Conservation (phyloP, 139 green algal genomes). For the Chlamydomonas asymmetrica region DNA sequence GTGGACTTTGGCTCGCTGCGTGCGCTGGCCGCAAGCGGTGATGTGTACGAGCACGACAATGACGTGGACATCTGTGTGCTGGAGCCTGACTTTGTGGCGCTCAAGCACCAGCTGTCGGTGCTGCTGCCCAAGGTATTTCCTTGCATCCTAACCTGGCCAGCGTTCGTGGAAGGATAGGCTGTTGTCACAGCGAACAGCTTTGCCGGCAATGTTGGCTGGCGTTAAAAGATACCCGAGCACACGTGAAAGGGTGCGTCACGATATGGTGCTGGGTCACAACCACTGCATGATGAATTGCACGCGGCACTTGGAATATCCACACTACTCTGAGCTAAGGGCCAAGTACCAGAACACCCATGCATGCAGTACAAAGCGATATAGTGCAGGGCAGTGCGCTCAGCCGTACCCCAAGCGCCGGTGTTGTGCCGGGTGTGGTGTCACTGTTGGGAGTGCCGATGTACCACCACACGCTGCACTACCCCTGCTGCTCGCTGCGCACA, state of each 20-base stretch:
- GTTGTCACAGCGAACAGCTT: not conserved
- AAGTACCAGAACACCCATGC: not conserved
- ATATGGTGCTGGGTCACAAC: no score
- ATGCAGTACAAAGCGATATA: not conserved
- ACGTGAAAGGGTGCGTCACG: no score
- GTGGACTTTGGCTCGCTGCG: conserved; percentile 29
- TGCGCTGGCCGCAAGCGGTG: not conserved
- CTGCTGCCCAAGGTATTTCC: conserved; percentile 19
- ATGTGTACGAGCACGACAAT: conserved; percentile 31
- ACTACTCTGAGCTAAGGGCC: not conserved
- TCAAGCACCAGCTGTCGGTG: conserved; percentile 3
- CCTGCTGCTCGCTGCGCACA: no score
- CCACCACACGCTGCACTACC: not conserved
- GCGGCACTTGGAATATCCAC: no score
- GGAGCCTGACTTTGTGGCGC: conserved; percentile 5
- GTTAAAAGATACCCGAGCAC: no score
- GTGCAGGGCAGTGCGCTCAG: not conserved
- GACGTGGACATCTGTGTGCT: conserved; percentile 18
- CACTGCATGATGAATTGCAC: no score
- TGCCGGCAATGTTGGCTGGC: not conserved
- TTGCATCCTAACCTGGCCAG: not conserved
- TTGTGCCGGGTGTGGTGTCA: no score
- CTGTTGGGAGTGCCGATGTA: not conserved
- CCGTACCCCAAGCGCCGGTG: not conserved
- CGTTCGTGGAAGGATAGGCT: not conserved